Evolutionary conservation across 2,329 filamentous ascomycete genomes (phyloP).

Genomic region (Dothistroma septosporum): DNA sequence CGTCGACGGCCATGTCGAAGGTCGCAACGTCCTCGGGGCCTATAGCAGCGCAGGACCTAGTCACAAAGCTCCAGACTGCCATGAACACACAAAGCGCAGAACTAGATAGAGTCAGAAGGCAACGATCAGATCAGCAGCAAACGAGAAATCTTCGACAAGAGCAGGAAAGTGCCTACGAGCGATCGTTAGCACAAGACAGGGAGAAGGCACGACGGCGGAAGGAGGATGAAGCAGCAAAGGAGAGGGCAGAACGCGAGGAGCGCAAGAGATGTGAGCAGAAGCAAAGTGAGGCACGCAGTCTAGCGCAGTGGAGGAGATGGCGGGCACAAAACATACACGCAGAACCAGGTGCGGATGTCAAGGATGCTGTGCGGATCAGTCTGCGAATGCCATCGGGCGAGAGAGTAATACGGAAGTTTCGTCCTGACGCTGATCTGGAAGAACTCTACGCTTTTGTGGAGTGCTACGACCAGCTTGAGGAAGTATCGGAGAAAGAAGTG

Average conservation of each 20-base stretch:
- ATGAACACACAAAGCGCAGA: conserved; percentile 74
- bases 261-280: conserved; percentile 61
- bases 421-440: conserved; percentile 66
- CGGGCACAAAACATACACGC: conserved; percentile 61
- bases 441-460: conserved; percentile 96
- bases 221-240: conserved; percentile 66
- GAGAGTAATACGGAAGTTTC: conserved; percentile 73
- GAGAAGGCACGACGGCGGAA: conserved; percentile 73
- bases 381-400: conserved; percentile 62
- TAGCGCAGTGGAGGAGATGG: conserved; percentile 75
- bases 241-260: conserved; percentile 62
- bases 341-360: conserved; percentile 63
- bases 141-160: conserved; percentile 77
- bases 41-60: conserved; percentile 64
- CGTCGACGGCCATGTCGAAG: conserved; percentile 84
- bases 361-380: conserved; percentile 68
- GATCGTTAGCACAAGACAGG: conserved; percentile 80
- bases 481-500: conserved; percentile 36
- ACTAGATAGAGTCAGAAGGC: conserved; percentile 68
- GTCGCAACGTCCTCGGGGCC: conserved; percentile 73
- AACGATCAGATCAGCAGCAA: conserved; percentile 74
- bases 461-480: conserved; percentile 66
- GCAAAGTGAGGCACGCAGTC: conserved; percentile 52
- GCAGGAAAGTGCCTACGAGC: conserved; percentile 91
- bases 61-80: conserved; percentile 68